phyloP scores from a whole-genome alignment of 2,329 filamentous ascomycete species.

The Fusarium devonianum region DNA sequence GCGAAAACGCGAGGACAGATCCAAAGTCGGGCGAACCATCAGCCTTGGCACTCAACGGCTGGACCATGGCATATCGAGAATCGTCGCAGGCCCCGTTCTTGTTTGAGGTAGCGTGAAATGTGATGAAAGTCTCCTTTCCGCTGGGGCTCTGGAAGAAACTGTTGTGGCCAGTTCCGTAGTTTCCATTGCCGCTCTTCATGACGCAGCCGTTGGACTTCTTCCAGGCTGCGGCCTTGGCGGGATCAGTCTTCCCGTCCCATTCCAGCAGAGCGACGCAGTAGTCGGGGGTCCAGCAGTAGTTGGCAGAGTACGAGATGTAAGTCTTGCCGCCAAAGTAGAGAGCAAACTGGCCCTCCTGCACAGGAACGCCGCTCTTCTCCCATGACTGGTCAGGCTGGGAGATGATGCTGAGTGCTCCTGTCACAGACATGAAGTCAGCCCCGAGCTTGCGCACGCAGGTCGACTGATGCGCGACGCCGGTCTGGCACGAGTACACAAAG shows the following conservation, averaged over 20 bases:
- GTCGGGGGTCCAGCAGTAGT: slow-evolving; percentile 62
- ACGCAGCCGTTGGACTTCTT: slow-evolving; percentile 58
- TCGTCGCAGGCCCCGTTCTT: slow-evolving; percentile 59
- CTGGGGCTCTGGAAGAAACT: slow-evolving; percentile 66
- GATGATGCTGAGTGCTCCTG: slow-evolving; percentile 55
- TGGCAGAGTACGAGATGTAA: slow-evolving; percentile 62
- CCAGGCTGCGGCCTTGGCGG: slow-evolving; percentile 54
- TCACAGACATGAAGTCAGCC: slow-evolving; percentile 50
- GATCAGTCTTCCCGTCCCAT: slow-evolving; percentile 60
- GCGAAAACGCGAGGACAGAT: slow-evolving; percentile 31
- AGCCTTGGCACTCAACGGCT: slow-evolving; percentile 57
- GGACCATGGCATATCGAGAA: slow-evolving; percentile 61
- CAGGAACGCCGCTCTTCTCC: slow-evolving; percentile 57
- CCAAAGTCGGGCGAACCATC: slow-evolving; percentile 63
- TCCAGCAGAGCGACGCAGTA: slow-evolving; percentile 63
- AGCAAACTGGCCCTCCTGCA: slow-evolving; percentile 63
- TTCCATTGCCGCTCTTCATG: slow-evolving; percentile 61
- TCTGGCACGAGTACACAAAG: slow-evolving; percentile 62
- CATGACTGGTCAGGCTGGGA: slow-evolving; percentile 59
- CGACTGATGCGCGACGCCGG: slow-evolving; percentile 48
- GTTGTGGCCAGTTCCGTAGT: slow-evolving; percentile 65
- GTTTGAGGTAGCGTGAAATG: slow-evolving; percentile 62
- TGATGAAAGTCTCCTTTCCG: slow-evolving; percentile 60
- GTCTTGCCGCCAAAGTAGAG: slow-evolving; percentile 62
- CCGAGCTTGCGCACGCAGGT: slow-evolving; percentile 51